These are phyloP conservation scores for Cercospora zeae-maydis DNA, from an alignment of 2,329 filamentous ascomycete species.

Conservation along the genomic window DNA sequence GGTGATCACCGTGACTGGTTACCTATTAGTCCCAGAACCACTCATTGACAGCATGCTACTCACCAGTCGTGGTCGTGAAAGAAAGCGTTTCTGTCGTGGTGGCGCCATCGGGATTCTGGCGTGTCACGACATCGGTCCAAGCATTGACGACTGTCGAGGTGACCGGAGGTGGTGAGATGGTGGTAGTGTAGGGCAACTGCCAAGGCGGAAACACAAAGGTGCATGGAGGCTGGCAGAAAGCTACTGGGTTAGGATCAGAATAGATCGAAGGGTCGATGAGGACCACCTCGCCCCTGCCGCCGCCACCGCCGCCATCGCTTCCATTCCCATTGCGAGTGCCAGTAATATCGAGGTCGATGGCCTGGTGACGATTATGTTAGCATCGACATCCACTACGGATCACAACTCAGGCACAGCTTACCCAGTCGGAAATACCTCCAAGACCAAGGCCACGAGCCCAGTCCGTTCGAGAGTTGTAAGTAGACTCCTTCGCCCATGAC, in stretches of 20 bases:
- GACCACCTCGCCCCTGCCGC: constrained; percentile 6
- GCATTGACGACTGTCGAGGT: constrained; percentile 11
- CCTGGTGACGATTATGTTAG: not conserved
- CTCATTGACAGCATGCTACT: not conserved
- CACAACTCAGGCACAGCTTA: not conserved
- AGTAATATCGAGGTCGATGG: constrained; percentile 31
- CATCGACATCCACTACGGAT: not conserved
- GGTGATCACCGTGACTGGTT: constrained; percentile 10
- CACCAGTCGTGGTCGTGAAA: constrained; percentile 9
- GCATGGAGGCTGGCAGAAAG: constrained; percentile 15
- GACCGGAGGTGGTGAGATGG: constrained; percentile 13
- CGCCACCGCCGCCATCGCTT: not conserved
- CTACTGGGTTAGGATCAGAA: constrained; percentile 7
- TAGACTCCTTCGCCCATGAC: constrained; percentile 26
- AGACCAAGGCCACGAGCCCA: constrained; percentile 31
- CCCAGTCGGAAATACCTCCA: constrained; percentile 39
- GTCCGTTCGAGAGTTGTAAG: constrained; percentile 25
- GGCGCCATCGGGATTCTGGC: not conserved
- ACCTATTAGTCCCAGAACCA: not conserved
- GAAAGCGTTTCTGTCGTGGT: constrained; percentile 7
- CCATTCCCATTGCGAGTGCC: constrained; percentile 4
- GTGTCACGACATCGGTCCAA: constrained; percentile 8
- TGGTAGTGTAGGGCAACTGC: constrained; percentile 14
- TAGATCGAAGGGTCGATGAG: constrained; percentile 15
- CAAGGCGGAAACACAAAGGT: constrained; percentile 17